phyloP scores from a whole-genome alignment of 768 basidiomycete genomes.

The Lyophyllum atratum region DNA sequence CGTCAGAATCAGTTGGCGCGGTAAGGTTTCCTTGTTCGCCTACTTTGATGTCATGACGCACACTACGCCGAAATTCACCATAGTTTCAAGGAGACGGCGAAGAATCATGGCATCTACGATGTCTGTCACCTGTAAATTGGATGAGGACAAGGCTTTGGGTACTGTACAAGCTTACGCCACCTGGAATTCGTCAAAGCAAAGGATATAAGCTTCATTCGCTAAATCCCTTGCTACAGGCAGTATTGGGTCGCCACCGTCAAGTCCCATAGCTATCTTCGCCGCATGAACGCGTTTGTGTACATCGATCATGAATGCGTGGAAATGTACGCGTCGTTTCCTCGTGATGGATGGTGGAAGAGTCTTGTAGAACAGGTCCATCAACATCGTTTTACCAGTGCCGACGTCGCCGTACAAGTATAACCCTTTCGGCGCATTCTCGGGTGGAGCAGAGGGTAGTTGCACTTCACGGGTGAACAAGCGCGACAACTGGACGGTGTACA shows the following conservation, averaged over 20 bases:
- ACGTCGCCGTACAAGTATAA: constrained; percentile 97
- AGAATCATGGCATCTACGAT: constrained; percentile 99
- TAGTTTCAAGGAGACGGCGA: constrained; percentile 81
- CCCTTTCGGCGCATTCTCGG: constrained; percentile 71
- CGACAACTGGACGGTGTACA: constrained; percentile 37
- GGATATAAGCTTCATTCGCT: constrained; percentile 78
- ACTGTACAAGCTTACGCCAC: constrained; percentile 41
- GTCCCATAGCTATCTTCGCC: constrained; percentile 71
- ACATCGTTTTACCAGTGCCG: constrained; percentile 97
- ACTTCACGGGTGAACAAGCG: constrained; percentile 45
- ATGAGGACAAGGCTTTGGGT: not conserved
- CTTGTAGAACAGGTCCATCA: constrained; percentile 97
- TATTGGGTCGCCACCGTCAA: constrained; percentile 78
- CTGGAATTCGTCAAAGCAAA: constrained; percentile 99
- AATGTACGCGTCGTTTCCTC: constrained; percentile 89
- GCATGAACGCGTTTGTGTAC: constrained; percentile 92
- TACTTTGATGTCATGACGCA: constrained; percentile 98
- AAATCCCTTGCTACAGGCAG: constrained; percentile 85
- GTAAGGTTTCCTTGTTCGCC: constrained; percentile 26
- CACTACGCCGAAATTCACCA: constrained; percentile 87
- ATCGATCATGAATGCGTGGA: constrained; percentile 99
- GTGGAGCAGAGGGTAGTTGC: constrained; percentile 39
- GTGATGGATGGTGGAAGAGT: constrained; percentile 68
- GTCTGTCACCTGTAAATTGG: constrained; percentile 74
- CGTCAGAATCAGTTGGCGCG: constrained; percentile 1